Percentiles rank a stretch among this genome's conserved stretches.
Evolutionary conservation across 176 grass and related monocot species (phyloP).

Genomic region (Zoysia japonica): DNA sequence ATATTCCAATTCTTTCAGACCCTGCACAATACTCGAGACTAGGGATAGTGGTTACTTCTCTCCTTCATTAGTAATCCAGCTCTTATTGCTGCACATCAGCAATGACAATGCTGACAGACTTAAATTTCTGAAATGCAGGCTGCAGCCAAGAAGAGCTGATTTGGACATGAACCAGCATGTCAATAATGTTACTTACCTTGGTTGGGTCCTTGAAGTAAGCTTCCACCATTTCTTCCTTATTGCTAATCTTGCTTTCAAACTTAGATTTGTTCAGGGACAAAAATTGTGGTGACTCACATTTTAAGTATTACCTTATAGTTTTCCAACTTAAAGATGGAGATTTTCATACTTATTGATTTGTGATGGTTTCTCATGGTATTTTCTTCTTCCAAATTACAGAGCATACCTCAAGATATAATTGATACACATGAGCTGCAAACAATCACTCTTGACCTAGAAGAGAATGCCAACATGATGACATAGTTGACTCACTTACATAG

Average conservation of each 20-base stretch:
- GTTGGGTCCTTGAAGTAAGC: constrained; percentile 97
- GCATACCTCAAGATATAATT: constrained; percentile 97
- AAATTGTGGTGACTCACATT: neutral
- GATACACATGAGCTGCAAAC: constrained; percentile 94
- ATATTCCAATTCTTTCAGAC: constrained; percentile 84
- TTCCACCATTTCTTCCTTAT: neutral
- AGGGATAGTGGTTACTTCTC: constrained; percentile 76
- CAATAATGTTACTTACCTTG: constrained; percentile 98
- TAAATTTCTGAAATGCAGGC: constrained; percentile 19
- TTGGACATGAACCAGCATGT: constrained; percentile 99
- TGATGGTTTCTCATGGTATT: constrained; percentile 6
- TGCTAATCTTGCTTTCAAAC: neutral
- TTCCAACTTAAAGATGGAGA: neutral
- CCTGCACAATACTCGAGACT: constrained; percentile 78
- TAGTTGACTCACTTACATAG: constrained; percentile 86
- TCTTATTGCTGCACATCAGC: constrained; percentile 3
- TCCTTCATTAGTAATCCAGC: constrained; percentile 4
- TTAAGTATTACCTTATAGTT: neutral
- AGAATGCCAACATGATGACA: constrained; percentile 90
- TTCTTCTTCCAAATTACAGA: constrained; percentile 52
- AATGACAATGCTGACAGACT: constrained; percentile 13
- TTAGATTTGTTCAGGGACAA: neutral
- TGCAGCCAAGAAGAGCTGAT: constrained; percentile 97
- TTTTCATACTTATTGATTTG: constrained; percentile 24
- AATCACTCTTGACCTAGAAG: constrained; percentile 93